These are phyloP conservation scores for Gilbertella persicaria DNA, from an alignment of 371 early-diverging fungal species.

Conservation along the genomic window DNA sequence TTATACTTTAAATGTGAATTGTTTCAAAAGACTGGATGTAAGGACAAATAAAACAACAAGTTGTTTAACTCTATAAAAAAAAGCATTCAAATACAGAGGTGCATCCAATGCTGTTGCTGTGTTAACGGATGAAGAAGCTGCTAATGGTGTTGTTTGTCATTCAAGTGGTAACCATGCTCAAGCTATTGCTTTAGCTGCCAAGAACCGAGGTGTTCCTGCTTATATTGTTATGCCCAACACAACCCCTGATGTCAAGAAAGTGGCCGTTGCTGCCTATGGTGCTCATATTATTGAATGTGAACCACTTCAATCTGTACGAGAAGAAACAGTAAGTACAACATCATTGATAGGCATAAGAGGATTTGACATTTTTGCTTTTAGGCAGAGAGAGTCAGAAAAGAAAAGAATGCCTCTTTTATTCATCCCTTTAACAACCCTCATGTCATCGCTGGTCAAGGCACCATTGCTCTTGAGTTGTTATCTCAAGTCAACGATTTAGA, in stretches of 20 bases:
- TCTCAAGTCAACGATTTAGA: slow-evolving; percentile 48
- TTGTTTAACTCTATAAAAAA: background rate
- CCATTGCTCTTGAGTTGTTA: slow-evolving; percentile 52
- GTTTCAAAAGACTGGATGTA: slow-evolving; percentile 60
- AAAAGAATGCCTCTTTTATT: slow-evolving; percentile 44
- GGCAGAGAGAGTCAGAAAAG: slow-evolving; percentile 24
- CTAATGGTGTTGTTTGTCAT: slow-evolving; percentile 47
- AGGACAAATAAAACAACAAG: slow-evolving; percentile 4
- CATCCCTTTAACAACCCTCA: slow-evolving; percentile 49
- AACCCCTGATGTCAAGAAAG: slow-evolving; percentile 52
- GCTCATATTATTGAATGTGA: slow-evolving; percentile 51
- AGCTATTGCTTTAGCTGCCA: slow-evolving; percentile 50
- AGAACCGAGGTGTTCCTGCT: slow-evolving; percentile 43
- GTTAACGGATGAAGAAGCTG: slow-evolving; percentile 31
- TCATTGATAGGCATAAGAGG: background rate
- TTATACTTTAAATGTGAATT: slow-evolving; percentile 64
- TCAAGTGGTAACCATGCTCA: slow-evolving; percentile 57
- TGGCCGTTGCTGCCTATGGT: slow-evolving; percentile 56
- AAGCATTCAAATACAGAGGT: slow-evolving; percentile 64
- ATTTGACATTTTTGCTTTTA: background rate
- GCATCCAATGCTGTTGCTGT: slow-evolving; percentile 52
- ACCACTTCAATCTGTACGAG: slow-evolving; percentile 32
- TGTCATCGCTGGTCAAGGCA: slow-evolving; percentile 67
- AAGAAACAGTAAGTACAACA: slow-evolving; percentile 24
- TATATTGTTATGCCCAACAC: slow-evolving; percentile 58